Evolutionary conservation across 164 flowering plant species (phyloP).

Genomic region (Cinnamomum micranthum): DNA sequence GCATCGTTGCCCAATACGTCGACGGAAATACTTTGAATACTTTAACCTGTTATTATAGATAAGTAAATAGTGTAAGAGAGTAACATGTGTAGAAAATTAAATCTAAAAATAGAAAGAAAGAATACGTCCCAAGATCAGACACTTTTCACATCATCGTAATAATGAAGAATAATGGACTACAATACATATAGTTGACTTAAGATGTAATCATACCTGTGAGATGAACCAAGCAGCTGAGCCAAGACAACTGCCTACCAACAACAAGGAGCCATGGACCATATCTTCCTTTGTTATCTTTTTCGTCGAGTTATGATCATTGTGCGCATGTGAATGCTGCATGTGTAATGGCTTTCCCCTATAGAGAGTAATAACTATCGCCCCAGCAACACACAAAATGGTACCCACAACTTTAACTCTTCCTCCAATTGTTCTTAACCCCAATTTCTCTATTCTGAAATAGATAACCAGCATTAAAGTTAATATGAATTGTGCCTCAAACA

Average conservation of each 20-base stretch:
- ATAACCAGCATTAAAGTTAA: neutral
- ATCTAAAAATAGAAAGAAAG: neutral
- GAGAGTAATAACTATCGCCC: constrained; percentile 2
- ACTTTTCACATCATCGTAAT: no score
- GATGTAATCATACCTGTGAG: constrained; percentile 6
- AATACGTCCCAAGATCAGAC: no score
- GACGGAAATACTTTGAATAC: constrained; percentile 37
- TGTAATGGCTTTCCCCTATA: constrained; percentile 6
- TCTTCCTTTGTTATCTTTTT: neutral
- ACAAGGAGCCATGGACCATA: neutral
- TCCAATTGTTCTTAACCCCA: neutral
- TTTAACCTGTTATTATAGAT: constrained; percentile 36
- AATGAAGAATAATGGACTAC: no score
- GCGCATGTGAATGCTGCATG: neutral
- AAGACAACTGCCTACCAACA: constrained; percentile 3
- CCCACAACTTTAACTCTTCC: constrained; percentile 8
- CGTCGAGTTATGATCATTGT: neutral
- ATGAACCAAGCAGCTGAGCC: constrained; percentile 10
- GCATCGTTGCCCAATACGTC: constrained; percentile 38
- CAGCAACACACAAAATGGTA: constrained; percentile 5
- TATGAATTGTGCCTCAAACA: no score
- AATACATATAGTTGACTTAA: no score
- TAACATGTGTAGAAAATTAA: neutral
- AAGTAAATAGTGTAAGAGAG: neutral
- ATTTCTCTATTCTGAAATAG: constrained; percentile 9